A percentile compares a stretch with the other conserved stretches of the same genome.
These are phyloP conservation scores for Fimicolochytrium jonesii DNA, from an alignment of 192 early-diverging fungal genomes.

Conservation along the genomic window DNA sequence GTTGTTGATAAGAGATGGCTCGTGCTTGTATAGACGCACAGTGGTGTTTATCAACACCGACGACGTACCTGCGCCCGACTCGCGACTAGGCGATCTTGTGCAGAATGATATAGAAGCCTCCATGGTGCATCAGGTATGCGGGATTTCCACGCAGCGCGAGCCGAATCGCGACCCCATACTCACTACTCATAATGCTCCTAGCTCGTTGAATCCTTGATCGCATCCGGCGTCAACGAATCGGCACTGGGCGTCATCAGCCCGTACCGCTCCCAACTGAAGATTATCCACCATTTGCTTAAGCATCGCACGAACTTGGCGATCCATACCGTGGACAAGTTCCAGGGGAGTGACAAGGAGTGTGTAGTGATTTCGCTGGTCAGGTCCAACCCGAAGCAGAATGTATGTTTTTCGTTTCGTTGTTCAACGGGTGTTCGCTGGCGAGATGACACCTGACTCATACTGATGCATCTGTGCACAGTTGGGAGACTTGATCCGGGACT, in stretches of 20 bases:
- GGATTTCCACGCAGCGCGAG: no score
- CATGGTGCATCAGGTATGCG: slow-evolving; percentile 33
- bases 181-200: slow-evolving; percentile 23
- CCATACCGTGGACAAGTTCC: slow-evolving; percentile 88
- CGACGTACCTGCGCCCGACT: slow-evolving; percentile 59
- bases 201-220: slow-evolving; percentile 52
- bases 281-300: slow-evolving; percentile 42
- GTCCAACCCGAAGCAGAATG: slow-evolving; percentile 64
- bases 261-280: slow-evolving; percentile 54
- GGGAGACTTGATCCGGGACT: slow-evolving; percentile 85
- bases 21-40: slow-evolving; percentile 25
- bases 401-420: slow-evolving; percentile 31
- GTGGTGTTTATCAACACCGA: slow-evolving; percentile 86
- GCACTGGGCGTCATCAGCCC: slow-evolving; percentile 83
- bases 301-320: slow-evolving; percentile 55
- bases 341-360: slow-evolving; percentile 90
- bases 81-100: slow-evolving; percentile 44
- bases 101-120: slow-evolving; percentile 72
- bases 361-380: slow-evolving; percentile 88
- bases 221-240: slow-evolving; percentile 59
- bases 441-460: background rate
- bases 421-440: background rate
- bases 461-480: slow-evolving; percentile 35
- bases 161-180: background rate
- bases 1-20: background rate